phyloP scores from a whole-genome alignment of 345 rosid species.

The Citropsis articulata region DNA sequence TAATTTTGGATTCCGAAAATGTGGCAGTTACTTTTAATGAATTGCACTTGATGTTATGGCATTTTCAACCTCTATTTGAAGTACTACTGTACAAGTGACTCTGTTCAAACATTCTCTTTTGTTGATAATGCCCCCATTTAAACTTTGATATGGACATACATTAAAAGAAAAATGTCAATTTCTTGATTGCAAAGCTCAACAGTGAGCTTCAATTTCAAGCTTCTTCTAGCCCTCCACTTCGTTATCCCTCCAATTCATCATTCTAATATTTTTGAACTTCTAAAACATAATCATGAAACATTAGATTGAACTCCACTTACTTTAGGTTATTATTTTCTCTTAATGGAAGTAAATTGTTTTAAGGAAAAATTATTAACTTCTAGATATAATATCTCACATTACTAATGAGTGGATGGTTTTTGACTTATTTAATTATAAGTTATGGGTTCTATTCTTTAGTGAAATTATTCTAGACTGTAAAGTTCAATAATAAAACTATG shows the following conservation, averaged over 20 bases:
- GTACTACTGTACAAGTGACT: neutral
- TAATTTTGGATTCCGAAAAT: constrained; percentile 1
- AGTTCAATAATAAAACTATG: too few relatives aligned
- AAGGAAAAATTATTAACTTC: too few relatives aligned
- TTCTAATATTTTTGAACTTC: neutral
- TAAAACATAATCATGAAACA: too few relatives aligned
- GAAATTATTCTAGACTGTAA: too few relatives aligned
- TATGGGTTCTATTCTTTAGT: too few relatives aligned
- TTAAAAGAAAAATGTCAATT: neutral
- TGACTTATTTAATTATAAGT: too few relatives aligned
- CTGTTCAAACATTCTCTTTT: neutral
- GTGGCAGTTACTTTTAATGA: neutral
- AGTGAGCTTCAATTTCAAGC: neutral
- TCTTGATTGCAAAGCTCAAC: neutral
- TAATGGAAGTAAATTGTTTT: neutral
- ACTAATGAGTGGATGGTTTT: too few relatives aligned
- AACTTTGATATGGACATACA: neutral
- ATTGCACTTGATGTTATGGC: neutral
- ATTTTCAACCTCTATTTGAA: neutral
- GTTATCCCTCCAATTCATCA: neutral
- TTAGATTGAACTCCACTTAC: neutral
- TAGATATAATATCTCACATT: too few relatives aligned
- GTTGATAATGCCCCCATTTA: neutral
- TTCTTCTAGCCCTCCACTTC: neutral
- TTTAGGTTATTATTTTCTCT: neutral